Base-by-base conservation (phyloP, 768 basidiomycete species). In the Lactarius trivialis region DNA sequence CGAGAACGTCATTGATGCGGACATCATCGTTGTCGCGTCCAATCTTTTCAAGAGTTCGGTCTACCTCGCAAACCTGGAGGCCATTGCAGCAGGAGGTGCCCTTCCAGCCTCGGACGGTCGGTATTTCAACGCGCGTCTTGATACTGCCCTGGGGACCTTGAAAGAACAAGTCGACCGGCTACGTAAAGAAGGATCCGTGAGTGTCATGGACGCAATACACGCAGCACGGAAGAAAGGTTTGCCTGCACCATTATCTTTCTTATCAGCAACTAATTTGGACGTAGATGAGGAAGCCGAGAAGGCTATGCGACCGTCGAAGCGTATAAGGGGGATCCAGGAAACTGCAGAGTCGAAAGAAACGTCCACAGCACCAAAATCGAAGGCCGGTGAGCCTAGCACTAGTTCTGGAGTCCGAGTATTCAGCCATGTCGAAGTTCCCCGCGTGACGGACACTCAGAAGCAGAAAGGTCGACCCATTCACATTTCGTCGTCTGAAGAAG, bases 101-200 rank as follows among this genome's bases (percentile, higher is more conserved):
- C 77, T 94, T 37, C 91, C 92, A 1, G 59, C 60, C 2, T 74
- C 76, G n/a, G 89, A 92, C 36, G 92, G 92, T 14, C 85, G 95
- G 21, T 93, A 93, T 76, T 97, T 95, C 79, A 86, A 89, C 56
- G 86, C 87, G n/a, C 82, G 88, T 33, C 77, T 96, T 24, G 84
- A 89, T 21, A 79, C 82, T 48, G 78, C 81, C 26, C 74, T 89
- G 55, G 76, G 75, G 9, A 76, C 81, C 1, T 75, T 96, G 39
- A 77, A 78, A 68, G 73, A 70, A 1, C 93, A 96, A 66, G 85
- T 88, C 3, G 84, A 89, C 34, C 78, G 81, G 7, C 75, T 98
- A 19, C 80, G 82, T 63, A 78, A 81, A 7, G 76, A 90, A 50
- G 91, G 89, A 7, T 76, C 89, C 0, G 70, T 73, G 2, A 81